Base-by-base conservation (phyloP, 1,284 basidiomycete species). In the Boletellus dicymbophilus region DNA sequence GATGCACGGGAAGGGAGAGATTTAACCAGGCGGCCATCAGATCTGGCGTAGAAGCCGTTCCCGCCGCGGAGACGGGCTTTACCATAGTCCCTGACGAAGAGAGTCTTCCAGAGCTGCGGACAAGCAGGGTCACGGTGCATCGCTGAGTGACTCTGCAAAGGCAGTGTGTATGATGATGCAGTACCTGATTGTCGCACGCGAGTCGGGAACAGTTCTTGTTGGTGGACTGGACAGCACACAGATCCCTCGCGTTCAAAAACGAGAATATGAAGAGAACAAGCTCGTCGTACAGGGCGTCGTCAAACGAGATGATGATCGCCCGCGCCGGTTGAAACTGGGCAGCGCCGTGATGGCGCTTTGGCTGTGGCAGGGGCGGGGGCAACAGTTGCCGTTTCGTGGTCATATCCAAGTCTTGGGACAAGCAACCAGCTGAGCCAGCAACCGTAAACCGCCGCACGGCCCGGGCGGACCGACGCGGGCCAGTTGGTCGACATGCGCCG, bases 211-310 rank as follows among this genome's bases (percentile, higher is more conserved):
- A 90, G 57, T 82, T 83, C 51, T 71, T 76, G 66, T 78, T 88
- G 34, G 78, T 81, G n/a, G 73, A 63, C 62, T 89, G 84, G 18
- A 79, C 69, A 6, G 72, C 62, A 61, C 88, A 90, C 18, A 91
- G 79, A 67, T 90, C 88, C 22, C 68, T 59, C 70, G 76, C 82
- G 20, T 80, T 76, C 27, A 91, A 75, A 67, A 84, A 76, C 3
- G 86, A 82, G 71, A 91, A 88, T 49, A 91, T 83, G 58, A 75
- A 76, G 25, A 91, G 72, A 45, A 89, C 72, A 40, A 91, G 77
- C 67, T 91, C 88, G 57, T 91, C 89, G 61, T 81, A 90, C 36
- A 91, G 71, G 6, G 76, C 70, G 44, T 67, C 70, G 55, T 85
- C 79, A 62, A 88, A 84, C 33, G 71, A 75, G 30, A 53, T 38